phyloP scores from a whole-genome alignment of 164 flowering plant species.

The Dillenia turbinata region DNA sequence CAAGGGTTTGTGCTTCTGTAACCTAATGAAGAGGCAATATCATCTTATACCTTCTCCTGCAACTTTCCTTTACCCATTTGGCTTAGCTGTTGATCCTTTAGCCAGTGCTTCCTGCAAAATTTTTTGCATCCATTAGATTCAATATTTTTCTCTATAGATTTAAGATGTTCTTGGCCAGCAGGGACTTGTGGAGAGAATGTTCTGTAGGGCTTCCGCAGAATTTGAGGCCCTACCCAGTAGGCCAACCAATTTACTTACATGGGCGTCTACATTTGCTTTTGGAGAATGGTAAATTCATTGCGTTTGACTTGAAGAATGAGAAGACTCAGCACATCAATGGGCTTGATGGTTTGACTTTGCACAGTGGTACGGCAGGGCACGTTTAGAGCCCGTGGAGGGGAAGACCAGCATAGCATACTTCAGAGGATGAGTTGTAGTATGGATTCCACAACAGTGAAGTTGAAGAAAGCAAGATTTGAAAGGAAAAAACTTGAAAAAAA shows the following conservation, averaged over 20 bases:
- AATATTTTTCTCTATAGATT: not conserved
- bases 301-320: slow-evolving; percentile 3
- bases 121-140: not conserved
- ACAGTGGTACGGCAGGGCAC: too few species aligned
- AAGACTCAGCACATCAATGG: not conserved
- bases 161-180: not conserved
- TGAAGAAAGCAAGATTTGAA: too few species aligned
- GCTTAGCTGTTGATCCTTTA: not conserved
- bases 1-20: not conserved
- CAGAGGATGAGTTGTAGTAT: not conserved
- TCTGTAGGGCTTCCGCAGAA: too few species aligned
- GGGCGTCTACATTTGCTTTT: slow-evolving; percentile 1
- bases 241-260: not conserved
- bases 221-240: too few species aligned
- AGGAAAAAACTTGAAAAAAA: too few species aligned
- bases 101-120: not conserved
- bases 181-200: too few species aligned
- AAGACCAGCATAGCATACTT: not conserved
- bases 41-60: not conserved
- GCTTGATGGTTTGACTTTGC: not conserved
- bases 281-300: not conserved
- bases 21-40: not conserved
- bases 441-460: too few species aligned
- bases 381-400: not conserved
- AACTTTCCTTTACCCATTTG: not conserved